Evolutionary conservation across 2,329 filamentous ascomycete species (phyloP).

Genomic region (Aspergillus sp.): DNA sequence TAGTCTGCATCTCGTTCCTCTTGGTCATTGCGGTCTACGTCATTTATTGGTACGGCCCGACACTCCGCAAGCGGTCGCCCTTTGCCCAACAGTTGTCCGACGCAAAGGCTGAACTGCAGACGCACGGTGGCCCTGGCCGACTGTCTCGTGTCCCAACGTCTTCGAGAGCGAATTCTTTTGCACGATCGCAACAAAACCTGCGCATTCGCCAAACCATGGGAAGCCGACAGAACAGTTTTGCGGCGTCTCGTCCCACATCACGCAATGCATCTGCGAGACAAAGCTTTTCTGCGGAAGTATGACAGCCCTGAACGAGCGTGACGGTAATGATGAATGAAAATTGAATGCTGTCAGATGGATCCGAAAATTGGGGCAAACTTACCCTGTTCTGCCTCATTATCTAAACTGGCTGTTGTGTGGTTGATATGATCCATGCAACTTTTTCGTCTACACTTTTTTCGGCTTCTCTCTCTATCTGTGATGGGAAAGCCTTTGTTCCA

Average conservation of each 20-base stretch:
- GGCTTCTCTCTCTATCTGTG: neutral
- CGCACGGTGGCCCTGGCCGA: slow-evolving; percentile 24
- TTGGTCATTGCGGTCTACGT: slow-evolving; percentile 65
- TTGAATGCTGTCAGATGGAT: neutral
- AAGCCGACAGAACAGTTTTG: slow-evolving; percentile 35
- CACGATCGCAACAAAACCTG: slow-evolving; percentile 40
- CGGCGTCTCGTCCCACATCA: slow-evolving; percentile 32
- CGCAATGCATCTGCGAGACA: slow-evolving; percentile 33
- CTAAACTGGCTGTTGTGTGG: too few relatives aligned
- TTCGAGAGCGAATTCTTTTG: slow-evolving; percentile 39
- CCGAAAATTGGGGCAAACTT: neutral
- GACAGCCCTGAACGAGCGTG: neutral
- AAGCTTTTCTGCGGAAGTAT: slow-evolving; percentile 14
- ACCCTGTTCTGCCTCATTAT: too few relatives aligned
- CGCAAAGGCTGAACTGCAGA: slow-evolving; percentile 36
- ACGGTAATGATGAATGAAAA: slow-evolving; percentile 6
- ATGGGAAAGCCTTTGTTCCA: neutral
- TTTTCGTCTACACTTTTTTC: neutral
- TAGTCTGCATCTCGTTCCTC: slow-evolving; percentile 57
- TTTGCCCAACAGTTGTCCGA: slow-evolving; percentile 64
- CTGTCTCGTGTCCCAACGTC: slow-evolving; percentile 35
- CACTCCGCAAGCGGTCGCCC: slow-evolving; percentile 59
- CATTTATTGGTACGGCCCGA: slow-evolving; percentile 65
- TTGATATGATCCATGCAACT: too few relatives aligned
- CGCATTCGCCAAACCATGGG: slow-evolving; percentile 36